Base-by-base conservation (phyloP, 2,329 filamentous ascomycete genomes). In the Sarocladiaceae sp. region DNA sequence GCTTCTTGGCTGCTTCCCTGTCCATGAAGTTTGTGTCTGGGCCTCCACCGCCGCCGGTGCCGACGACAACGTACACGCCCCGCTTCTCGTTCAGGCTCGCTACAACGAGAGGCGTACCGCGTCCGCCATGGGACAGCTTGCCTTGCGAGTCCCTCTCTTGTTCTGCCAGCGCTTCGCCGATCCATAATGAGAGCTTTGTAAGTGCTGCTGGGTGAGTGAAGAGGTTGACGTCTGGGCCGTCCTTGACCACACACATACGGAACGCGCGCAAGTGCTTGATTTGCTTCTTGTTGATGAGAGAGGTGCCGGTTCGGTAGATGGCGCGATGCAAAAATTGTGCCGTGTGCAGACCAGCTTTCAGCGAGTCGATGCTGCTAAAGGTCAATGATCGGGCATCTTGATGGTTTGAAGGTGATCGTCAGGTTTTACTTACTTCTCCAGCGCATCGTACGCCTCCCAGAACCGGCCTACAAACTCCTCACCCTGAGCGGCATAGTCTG, bases 221-320 rank as follows among this genome's bases (percentile, higher is more conserved):
- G 10, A 97, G 75, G n/a, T 78, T 68, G 0, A 95, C 85, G 55
- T 97, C 93, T 1, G 90, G 88, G 0, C 91, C 89, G 57, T 97
- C 93, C 60, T 94, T 95, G 54, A 98, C 89, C 3, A 97, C 85
- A 26, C 87, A 94, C 75, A 98, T 89, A 41, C 93, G 86, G 62
- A 97, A 98, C 1, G 91, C 86, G 39, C 88, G 82, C 13, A 98
- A 72, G 61, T 96, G 89, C 29, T 88, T 86, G 59, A 98, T 95
- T 56, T 96, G 90, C 47, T 86, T 84, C 67, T 98, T 98, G 52
- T 88, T 87, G 48, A 98, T 85, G 21, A 98, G 74, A 0, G 87
- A 84, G 1, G 89, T 95, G 29, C 93, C 93, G 0, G 91, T 95
- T 39, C 88, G 85, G 49, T 96, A 86, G 50, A 98, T 97, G 32